Conservation (phyloP, 2,329 filamentous ascomycete species). For the Calonectria naviculata region DNA sequence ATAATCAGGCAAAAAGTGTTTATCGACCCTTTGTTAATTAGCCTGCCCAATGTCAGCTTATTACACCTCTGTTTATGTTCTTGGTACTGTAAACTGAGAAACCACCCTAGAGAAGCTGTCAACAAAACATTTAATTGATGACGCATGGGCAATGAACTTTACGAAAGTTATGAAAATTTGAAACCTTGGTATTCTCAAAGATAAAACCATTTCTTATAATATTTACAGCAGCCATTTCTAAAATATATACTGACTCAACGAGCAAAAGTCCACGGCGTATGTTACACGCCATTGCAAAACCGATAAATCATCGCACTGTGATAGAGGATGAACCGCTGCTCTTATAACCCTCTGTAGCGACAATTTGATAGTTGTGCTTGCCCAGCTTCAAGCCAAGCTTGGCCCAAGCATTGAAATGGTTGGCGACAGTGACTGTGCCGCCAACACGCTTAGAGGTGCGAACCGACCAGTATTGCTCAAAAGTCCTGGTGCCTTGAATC, state of each 20-base stretch:
- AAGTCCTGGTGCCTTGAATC: constrained; percentile 60
- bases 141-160: too few relatives aligned
- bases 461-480: constrained; percentile 65
- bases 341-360: constrained; percentile 65
- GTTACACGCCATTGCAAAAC: neutral
- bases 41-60: too few relatives aligned
- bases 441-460: constrained; percentile 59
- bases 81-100: too few relatives aligned
- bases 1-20: too few relatives aligned
- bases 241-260: neutral
- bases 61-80: too few relatives aligned
- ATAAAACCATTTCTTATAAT: too few relatives aligned
- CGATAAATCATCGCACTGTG: constrained; percentile 46
- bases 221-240: neutral
- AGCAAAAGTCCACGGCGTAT: too few relatives aligned
- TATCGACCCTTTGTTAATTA: too few relatives aligned
- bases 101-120: too few relatives aligned
- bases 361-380: constrained; percentile 63
- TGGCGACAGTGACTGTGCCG: constrained; percentile 60
- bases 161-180: too few relatives aligned
- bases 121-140: too few relatives aligned
- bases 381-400: constrained; percentile 60
- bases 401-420: constrained; percentile 66
- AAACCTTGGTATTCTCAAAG: too few relatives aligned
- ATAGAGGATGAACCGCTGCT: constrained; percentile 61